Base-by-base conservation (phyloP, 495 filamentous ascomycete species). In the Penicillium soppii region DNA sequence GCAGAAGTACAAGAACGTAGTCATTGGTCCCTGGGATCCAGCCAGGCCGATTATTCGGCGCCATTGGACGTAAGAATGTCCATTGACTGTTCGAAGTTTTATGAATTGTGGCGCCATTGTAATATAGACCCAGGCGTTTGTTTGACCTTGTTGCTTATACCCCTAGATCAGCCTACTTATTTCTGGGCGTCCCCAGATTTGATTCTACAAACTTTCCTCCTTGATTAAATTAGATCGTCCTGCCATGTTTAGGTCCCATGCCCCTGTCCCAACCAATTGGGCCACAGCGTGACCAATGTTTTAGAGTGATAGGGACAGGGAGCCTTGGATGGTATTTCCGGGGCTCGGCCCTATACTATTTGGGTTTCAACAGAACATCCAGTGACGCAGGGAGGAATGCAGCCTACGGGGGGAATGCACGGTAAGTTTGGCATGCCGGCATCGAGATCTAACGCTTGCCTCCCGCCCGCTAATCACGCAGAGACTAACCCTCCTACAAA, bases 1-100 rank as follows among this genome's bases (percentile, higher is more conserved):
- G 67, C 94, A 98, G 71, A 92, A 92, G 74, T 98, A 97, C 69
- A 98, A 98, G 79, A 97, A 97, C 70, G 94, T 97, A 66, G 97
- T 98, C 49, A 89, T 90, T 61, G 94, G 94, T 25, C 94, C 94
- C 3, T 98, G 94, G 94, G 94, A 98, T 76, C 91, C 95, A 15
- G 94, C 94, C 3, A 77, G 92, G 60, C 94, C 94, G 6, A 85
- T 97, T 43, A 79, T 85, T 46, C 67, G 82, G 51, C 67, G 79
- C 48, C 71, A 71, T 46, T 84, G 82, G 81, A 81, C 83, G 55
- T 82, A 60, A 77, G 15, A 19, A 26, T 27, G 25, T 1, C 13
- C 8, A 17, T 9, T 17, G 10, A 4, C 20, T 8, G 20, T 37
- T 47, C 44, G 9, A 32, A 20, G 20, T 16, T 29, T n/a, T 23